These are phyloP conservation scores for Sporothrix inflata DNA, from an alignment of 2,329 filamentous ascomycete genomes.

Conservation along the genomic window DNA sequence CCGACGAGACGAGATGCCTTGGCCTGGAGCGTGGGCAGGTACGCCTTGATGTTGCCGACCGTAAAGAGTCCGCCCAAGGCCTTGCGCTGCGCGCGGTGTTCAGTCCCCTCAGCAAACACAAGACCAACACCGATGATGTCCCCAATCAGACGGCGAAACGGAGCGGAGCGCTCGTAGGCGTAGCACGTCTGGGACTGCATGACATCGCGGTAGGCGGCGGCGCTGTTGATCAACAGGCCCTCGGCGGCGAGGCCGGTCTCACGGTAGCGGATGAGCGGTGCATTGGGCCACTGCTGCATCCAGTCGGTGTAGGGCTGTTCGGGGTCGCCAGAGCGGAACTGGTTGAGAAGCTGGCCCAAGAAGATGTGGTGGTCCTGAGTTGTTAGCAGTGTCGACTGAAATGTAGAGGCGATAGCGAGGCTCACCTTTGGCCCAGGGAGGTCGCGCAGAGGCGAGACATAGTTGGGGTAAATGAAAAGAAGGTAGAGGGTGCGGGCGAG, in stretches of 20 bases:
- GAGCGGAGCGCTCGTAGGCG: slow-evolving; percentile 44
- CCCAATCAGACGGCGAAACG: slow-evolving; percentile 41
- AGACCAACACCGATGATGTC: slow-evolving; percentile 45
- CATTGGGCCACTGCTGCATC: slow-evolving; percentile 29
- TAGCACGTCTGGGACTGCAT: slow-evolving; percentile 46
- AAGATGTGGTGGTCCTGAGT: slow-evolving; percentile 30
- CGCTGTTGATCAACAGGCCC: slow-evolving; percentile 44
- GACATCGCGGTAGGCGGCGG: slow-evolving; percentile 44
- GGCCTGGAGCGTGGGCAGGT: slow-evolving; percentile 44
- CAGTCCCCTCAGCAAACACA: slow-evolving; percentile 44
- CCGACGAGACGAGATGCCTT: slow-evolving; percentile 40
- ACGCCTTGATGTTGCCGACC: slow-evolving; percentile 42
- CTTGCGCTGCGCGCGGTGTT: slow-evolving; percentile 42
- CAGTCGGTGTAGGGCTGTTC: slow-evolving; percentile 30
- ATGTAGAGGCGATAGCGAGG: not conserved
- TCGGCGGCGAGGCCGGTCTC: slow-evolving; percentile 42
- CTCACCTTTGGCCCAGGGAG: slow-evolving; percentile 20
- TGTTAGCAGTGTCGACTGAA: no score
- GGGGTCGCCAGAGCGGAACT: slow-evolving; percentile 24
- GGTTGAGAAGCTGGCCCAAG: slow-evolving; percentile 30
- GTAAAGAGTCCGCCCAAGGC: slow-evolving; percentile 44
- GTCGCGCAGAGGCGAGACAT: slow-evolving; percentile 24
- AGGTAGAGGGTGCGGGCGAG: not conserved
- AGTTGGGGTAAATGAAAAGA: slow-evolving; percentile 15
- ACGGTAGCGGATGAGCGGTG: slow-evolving; percentile 46